Evolutionary conservation across 306 rosid genomes (phyloP).

Genomic region (Amphicarpaea edgeworthii): DNA sequence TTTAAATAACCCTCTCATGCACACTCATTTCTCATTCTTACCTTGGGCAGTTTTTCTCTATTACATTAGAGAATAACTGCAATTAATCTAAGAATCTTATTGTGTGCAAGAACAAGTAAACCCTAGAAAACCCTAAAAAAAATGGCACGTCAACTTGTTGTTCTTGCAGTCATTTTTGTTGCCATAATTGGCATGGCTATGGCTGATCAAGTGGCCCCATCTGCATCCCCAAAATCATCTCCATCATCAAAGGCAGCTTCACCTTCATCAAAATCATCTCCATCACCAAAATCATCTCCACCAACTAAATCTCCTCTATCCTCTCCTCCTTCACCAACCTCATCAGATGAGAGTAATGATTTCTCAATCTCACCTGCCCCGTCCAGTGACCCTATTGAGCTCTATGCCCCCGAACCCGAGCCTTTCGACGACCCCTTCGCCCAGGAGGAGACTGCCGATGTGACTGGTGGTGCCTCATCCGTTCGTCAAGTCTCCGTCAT

Average conservation of each 20-base stretch:
- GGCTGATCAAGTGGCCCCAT: slow-evolving; percentile 49
- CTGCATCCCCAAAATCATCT: slow-evolving; percentile 50
- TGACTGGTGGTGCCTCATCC: slow-evolving; percentile 25
- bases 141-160: slow-evolving; percentile 53
- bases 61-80: slow-evolving; percentile 54
- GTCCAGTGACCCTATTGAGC: slow-evolving; percentile 42
- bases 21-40: slow-evolving; percentile 33
- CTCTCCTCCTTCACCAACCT: slow-evolving; percentile 40
- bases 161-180: slow-evolving; percentile 56
- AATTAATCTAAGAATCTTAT: slow-evolving; percentile 35
- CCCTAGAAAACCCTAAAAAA: not conserved
- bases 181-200: slow-evolving; percentile 22
- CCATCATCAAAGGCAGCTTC: slow-evolving; percentile 38
- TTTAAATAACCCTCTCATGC: slow-evolving; percentile 14
- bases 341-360: slow-evolving; percentile 8
- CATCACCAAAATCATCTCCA: slow-evolving; percentile 46
- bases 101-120: slow-evolving; percentile 1
- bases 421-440: not conserved
- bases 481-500: not conserved
- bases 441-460: not conserved
- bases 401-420: slow-evolving; percentile 36
- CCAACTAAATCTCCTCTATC: not conserved
- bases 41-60: slow-evolving; percentile 56
- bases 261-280: not conserved
- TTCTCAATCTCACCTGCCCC: slow-evolving; percentile 70